Evolutionary conservation across 2,329 filamentous ascomycete genomes (phyloP), one percentile per base, ranked within the genome.

Genomic region (Rutstroemia sp.): DNA sequence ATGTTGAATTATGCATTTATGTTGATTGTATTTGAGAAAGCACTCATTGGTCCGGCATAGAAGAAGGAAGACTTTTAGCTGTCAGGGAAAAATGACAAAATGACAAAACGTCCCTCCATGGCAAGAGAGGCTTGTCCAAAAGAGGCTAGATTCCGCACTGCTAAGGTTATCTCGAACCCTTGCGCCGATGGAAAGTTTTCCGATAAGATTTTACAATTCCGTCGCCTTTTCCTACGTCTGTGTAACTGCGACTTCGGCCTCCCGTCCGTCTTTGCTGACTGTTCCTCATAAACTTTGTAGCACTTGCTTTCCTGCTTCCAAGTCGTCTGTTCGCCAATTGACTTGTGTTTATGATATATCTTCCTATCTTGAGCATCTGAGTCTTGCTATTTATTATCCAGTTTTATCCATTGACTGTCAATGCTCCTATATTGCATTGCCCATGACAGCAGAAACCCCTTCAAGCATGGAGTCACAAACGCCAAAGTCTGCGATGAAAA

Each of bases 391-490:
- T 23, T 46, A 19, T 14, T 46, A 2, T 18, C 39, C 14, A 42
- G 16, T 2, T 42, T 14, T 8, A 18, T 18, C 19, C 9, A 14
- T 42, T 42, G n/a, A 42, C 39, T 14, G 16, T 42, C 39, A 42
- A 30, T 38, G 38, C 27, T 49, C 3, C 19, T 41, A n/a, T 12
- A 18, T 27, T 54, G 21, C 25, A 27, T 6, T 27, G 25, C 23
- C 37, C 25, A 38, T 44, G 25, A 51, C 51, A 51, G 21, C 38
- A 27, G 25, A 51, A 51, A 12, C n/a, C 6, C 37, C 47, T 10
- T 19, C 19, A 34, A 19, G 39, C 6, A 55, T 52, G 54, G 49
- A 52, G 10, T 52, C 54, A 23, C 41, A 27, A 49, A 34, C 46
- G n/a, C 8, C 46, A 19, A 44, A 39, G 46, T 23, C 49, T 9